Evolutionary conservation across 2,329 filamentous ascomycete genomes (phyloP).

Genomic region (Xylaria sp.): DNA sequence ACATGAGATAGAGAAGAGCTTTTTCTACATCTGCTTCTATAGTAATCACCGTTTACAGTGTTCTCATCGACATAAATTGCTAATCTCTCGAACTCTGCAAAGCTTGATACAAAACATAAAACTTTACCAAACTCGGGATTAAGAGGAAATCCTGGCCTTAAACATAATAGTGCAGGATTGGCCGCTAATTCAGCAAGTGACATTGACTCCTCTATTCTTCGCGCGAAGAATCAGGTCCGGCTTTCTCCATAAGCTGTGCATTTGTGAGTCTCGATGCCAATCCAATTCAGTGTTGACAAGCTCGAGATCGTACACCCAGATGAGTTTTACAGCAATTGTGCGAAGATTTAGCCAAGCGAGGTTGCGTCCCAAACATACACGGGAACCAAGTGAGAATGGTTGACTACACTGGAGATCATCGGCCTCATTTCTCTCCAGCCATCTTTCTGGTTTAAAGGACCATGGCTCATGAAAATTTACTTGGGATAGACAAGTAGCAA

Average conservation of each 20-base stretch:
- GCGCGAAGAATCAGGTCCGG: slow-evolving; percentile 14
- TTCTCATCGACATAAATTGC: too few species aligned
- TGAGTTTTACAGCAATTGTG: slow-evolving; percentile 6
- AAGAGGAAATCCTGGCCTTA: too few species aligned
- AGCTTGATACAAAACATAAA: too few species aligned
- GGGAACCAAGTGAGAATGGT: slow-evolving; percentile 36
- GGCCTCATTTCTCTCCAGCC: slow-evolving; percentile 15
- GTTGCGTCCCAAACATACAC: slow-evolving; percentile 31
- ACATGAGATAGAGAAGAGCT: too few species aligned
- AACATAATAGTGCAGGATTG: too few species aligned
- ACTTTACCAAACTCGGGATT: too few species aligned
- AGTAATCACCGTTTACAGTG: too few species aligned
- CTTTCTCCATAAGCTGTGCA: slow-evolving; percentile 20
- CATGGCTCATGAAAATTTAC: slow-evolving; percentile 30
- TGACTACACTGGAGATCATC: slow-evolving; percentile 26
- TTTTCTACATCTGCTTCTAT: too few species aligned
- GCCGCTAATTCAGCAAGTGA: too few species aligned
- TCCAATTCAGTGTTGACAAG: slow-evolving; percentile 2
- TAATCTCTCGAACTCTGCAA: too few species aligned
- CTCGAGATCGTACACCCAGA: slow-evolving; percentile 23
- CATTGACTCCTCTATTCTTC: slow-evolving; percentile 5
- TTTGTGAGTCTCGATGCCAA: slow-evolving; percentile 15
- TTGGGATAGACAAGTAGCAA: neutral
- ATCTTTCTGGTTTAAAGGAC: slow-evolving; percentile 34
- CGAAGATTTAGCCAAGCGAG: slow-evolving; percentile 25